Conservation (phyloP, 768 basidiomycete genomes). For the Lactarius pseudohatsudake region DNA sequence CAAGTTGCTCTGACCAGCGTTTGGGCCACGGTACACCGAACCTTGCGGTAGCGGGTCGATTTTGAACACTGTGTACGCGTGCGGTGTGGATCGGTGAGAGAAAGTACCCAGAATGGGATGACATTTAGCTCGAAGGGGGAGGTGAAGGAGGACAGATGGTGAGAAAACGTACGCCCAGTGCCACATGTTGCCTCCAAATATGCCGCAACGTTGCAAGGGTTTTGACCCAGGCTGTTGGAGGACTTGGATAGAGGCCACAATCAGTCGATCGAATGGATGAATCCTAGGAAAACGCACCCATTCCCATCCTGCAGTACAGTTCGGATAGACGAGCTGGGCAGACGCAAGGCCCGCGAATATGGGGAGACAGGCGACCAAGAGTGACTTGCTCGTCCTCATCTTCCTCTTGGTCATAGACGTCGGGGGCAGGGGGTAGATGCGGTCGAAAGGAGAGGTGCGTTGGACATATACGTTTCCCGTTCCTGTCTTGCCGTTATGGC, state of each 20-base stretch:
- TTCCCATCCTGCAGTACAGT: conserved; percentile 14
- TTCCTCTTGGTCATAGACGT: background rate
- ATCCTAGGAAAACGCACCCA: conserved; percentile 1
- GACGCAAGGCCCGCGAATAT: background rate
- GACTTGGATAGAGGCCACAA: background rate
- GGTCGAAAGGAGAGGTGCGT: background rate
- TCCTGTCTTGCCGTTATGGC: background rate
- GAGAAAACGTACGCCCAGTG: conserved; percentile 5
- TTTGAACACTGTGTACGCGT: background rate
- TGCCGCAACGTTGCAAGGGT: conserved; percentile 13
- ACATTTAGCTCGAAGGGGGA: background rate
- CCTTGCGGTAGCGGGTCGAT: background rate
- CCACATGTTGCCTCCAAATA: conserved; percentile 4
- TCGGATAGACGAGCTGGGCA: conserved; percentile 14
- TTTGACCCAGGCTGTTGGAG: conserved; percentile 14
- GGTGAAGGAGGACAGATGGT: background rate
- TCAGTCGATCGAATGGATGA: background rate
- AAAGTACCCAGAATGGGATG: background rate
- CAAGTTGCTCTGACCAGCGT: background rate
- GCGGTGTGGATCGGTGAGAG: background rate
- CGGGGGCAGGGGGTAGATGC: background rate
- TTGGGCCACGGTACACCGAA: background rate
- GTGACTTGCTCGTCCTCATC: background rate
- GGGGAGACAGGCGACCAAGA: background rate
- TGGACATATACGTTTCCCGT: background rate